Base-by-base conservation (phyloP, 108 stramenopile species). In the Mayamaea pseudoterrestris region DNA sequence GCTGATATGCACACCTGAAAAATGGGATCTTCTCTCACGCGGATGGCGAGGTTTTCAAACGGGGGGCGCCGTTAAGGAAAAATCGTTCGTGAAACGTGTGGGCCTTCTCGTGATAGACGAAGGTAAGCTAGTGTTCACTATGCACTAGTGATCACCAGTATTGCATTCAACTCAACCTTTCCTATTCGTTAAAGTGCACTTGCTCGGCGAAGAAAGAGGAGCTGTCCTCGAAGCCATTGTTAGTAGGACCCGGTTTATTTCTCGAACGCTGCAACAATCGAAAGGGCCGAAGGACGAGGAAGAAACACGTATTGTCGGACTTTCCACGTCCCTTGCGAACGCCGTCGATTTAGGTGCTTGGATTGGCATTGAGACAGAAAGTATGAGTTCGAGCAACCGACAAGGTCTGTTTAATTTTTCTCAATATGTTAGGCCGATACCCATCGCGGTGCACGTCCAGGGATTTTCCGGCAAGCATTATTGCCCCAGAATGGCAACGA, bases 201-300 rank as follows among this genome's bases (percentile, higher is more conserved):
- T 99, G 26, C 73, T 99, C 20, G 98, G 98, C 36, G 97, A 97
- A 43, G 98, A 98, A 35, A 58, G 98, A 23, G 98, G 98, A 6
- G 95, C 98, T 13, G 97, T 99, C 20, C 67, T 99, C 0, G 98
- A 98, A 62, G 96, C 96, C 7, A 93, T 99, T 49, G 96, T 97
- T 0, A 83, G 80, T 39, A 65, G 98, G 41, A 97, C 93, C 30
- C 45, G 96, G 41, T 93, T 89, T 60, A 97, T 95, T 43, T 87
- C 93, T 7, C 58, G 61, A 9, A 49, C 52, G 49, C 17, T 88
- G 30, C 55, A 74, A 54, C 32, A 65, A 25, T 84, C 90, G 20
- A 35, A 65, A 16, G 31, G 53, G 27, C 5, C 44, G 4, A 8
- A 12, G 21, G 87, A 60, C 24, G 68, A 63, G 23, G 72, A 76